phyloP scores from a whole-genome alignment of 2,329 filamentous ascomycete genomes.

The Podosphaera fusca region DNA sequence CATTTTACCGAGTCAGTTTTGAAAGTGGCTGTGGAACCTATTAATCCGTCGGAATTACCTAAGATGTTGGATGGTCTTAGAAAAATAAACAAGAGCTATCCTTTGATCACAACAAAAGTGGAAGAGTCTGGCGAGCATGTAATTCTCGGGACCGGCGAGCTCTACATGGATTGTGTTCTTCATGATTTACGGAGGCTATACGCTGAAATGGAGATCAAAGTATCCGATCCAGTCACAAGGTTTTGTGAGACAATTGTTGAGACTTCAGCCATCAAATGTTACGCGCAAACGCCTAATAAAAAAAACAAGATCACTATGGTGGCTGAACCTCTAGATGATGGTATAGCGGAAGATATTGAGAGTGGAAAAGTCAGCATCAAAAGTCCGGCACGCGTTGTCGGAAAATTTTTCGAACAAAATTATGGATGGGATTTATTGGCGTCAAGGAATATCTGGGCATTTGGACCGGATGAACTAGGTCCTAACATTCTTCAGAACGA shows the following conservation, averaged over 20 bases:
- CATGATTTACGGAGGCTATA: constrained; percentile 87
- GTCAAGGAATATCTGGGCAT: constrained; percentile 91
- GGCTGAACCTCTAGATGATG: constrained; percentile 82
- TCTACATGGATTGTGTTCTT: constrained; percentile 99
- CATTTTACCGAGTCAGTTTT: constrained; percentile 96
- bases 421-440: constrained; percentile 94
- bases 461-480: constrained; percentile 83
- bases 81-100: constrained; percentile 96
- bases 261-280: constrained; percentile 93
- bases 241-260: constrained; percentile 98
- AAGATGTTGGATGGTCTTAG: constrained; percentile 96
- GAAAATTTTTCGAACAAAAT: constrained; percentile 90
- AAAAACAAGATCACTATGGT: constrained; percentile 99
- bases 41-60: constrained; percentile 90
- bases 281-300: constrained; percentile 93
- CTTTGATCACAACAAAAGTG: constrained; percentile 85
- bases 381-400: constrained; percentile 77
- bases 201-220: constrained; percentile 97
- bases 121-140: constrained; percentile 96
- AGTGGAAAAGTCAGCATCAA: constrained; percentile 73
- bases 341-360: constrained; percentile 88
- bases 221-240: constrained; percentile 88
- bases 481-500: constrained; percentile 95
- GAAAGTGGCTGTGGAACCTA: constrained; percentile 92
- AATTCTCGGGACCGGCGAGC: constrained; percentile 77